Percentiles rank a stretch among this genome's conserved stretches.
Evolutionary conservation across 192 early-diverging fungal genomes (phyloP).

Genomic region (Gonapodya prolifera): DNA sequence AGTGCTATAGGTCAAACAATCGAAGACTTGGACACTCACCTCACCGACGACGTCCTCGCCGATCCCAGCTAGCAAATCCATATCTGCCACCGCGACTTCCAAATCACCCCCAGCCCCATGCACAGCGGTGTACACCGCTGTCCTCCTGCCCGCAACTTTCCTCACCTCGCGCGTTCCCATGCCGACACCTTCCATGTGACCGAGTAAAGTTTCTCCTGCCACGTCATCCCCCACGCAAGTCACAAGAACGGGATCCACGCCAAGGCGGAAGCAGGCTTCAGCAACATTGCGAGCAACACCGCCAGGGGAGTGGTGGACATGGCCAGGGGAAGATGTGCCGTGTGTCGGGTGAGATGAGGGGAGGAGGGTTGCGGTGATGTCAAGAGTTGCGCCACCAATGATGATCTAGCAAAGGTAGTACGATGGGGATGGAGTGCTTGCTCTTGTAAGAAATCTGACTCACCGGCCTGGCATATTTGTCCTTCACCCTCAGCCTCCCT

Average conservation of each 20-base stretch:
- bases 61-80: constrained; percentile 63
- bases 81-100: constrained; percentile 79
- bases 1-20: neutral
- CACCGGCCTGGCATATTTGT: too few species aligned
- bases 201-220: constrained; percentile 36
- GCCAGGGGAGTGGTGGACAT: constrained; percentile 49
- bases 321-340: constrained; percentile 63
- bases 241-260: constrained; percentile 47
- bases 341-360: constrained; percentile 11
- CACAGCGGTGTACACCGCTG: constrained; percentile 73
- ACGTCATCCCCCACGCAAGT: constrained; percentile 62
- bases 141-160: constrained; percentile 24
- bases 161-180: constrained; percentile 26
- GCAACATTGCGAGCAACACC: constrained; percentile 92
- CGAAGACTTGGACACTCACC: neutral
- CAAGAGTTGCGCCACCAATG: constrained; percentile 75
- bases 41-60: neutral
- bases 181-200: constrained; percentile 34
- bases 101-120: constrained; percentile 57
- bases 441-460: too few species aligned
- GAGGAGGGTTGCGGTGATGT: constrained; percentile 51
- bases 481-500: neutral
- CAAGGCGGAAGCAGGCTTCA: constrained; percentile 56
- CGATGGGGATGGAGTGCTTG: neutral
- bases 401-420: constrained; percentile 43